These are phyloP conservation scores for Citrus trifoliata DNA, from an alignment of 345 rosid species.

Conservation along the genomic window DNA sequence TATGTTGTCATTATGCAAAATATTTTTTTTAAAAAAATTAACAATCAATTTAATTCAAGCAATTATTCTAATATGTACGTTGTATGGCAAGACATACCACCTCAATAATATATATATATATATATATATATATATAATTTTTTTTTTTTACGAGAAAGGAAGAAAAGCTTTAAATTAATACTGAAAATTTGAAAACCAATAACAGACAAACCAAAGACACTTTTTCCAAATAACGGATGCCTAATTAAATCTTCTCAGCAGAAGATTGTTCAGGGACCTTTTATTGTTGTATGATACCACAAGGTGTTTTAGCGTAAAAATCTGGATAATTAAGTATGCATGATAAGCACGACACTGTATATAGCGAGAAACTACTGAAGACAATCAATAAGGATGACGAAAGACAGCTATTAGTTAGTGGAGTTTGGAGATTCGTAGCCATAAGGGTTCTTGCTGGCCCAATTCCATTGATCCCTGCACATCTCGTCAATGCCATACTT, in stretches of 20 bases:
- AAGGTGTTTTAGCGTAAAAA: background rate
- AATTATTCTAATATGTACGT: no score
- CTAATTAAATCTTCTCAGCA: background rate
- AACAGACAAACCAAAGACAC: background rate
- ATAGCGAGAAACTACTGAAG: no score
- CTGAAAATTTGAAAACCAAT: background rate
- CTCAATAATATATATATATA: no score
- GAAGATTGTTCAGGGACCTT: background rate
- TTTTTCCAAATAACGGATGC: background rate
- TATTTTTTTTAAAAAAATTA: no score
- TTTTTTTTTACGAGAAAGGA: background rate
- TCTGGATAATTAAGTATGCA: background rate
- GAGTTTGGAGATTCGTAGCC: slow-evolving; percentile 62
- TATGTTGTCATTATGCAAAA: no score
- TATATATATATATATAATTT: no score
- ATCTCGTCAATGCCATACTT: slow-evolving; percentile 78
- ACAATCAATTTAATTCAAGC: no score
- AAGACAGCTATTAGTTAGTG: slow-evolving; percentile 13
- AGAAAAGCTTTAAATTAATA: background rate
- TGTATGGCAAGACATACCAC: no score
- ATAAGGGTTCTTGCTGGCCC: slow-evolving; percentile 91
- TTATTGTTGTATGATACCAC: slow-evolving; percentile 1
- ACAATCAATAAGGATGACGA: background rate
- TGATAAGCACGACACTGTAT: background rate
- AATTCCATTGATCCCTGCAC: slow-evolving; percentile 95